A percentile compares a stretch with the other conserved stretches of the same genome.
Evolutionary conservation across 768 basidiomycete genomes (phyloP).

Genomic region (Xerocomellus intermedius): DNA sequence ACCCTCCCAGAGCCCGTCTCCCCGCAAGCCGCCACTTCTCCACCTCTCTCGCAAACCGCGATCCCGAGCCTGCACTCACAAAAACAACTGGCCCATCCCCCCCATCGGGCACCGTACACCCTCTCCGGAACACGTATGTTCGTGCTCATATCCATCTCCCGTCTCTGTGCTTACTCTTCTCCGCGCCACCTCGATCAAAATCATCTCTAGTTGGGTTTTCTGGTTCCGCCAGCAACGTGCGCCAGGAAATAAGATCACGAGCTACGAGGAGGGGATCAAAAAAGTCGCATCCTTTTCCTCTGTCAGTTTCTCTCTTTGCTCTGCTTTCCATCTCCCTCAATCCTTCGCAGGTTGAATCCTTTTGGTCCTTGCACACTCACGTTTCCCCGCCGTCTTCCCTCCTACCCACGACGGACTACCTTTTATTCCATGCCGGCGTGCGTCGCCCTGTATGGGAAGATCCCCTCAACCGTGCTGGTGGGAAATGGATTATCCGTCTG

Average conservation of each 20-base stretch:
- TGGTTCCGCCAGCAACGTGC: slow-evolving; percentile 91
- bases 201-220: slow-evolving; percentile 72
- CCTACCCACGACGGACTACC: slow-evolving; percentile 88
- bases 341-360: slow-evolving; percentile 76
- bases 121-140: slow-evolving; percentile 88
- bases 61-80: slow-evolving; percentile 35
- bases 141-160: slow-evolving; percentile 20
- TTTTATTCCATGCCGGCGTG: slow-evolving; percentile 84
- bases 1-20: slow-evolving; percentile 43
- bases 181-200: slow-evolving; percentile 13
- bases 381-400: slow-evolving; percentile 81
- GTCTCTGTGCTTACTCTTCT: slow-evolving; percentile 12
- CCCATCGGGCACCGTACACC: slow-evolving; percentile 51
- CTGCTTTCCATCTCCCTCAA: slow-evolving; percentile 5
- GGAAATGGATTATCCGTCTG: slow-evolving; percentile 94
- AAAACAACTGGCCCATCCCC: slow-evolving; percentile 35
- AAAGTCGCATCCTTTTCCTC: slow-evolving; percentile 88
- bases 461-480: slow-evolving; percentile 80
- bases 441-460: slow-evolving; percentile 96
- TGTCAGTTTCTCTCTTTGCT: slow-evolving; percentile 40
- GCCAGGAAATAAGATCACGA: slow-evolving; percentile 85
- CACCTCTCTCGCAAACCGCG: slow-evolving; percentile 48
- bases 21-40: slow-evolving; percentile 75
- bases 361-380: slow-evolving; percentile 94
- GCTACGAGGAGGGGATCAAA: slow-evolving; percentile 94